Conservation (phyloP, 768 basidiomycete species). For the Leccinum longicurvipes region DNA sequence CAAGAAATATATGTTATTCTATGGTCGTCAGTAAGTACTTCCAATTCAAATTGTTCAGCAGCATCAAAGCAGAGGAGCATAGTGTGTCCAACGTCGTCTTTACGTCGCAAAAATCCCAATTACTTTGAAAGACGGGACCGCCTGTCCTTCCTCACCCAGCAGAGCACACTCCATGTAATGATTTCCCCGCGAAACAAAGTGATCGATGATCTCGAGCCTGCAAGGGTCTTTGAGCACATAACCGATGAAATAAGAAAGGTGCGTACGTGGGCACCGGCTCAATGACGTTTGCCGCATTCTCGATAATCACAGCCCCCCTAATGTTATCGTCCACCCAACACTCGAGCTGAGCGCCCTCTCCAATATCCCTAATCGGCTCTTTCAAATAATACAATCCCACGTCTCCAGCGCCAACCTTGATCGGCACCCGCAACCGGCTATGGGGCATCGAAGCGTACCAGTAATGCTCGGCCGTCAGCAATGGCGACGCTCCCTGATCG, state of each 20-base stretch:
- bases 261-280: constrained; percentile 68
- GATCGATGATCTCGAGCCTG: constrained; percentile 86
- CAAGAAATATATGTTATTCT: not conserved
- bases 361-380: constrained; percentile 58
- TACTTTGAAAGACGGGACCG: constrained; percentile 82
- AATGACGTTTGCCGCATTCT: constrained; percentile 68
- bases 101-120: constrained; percentile 86
- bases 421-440: constrained; percentile 76
- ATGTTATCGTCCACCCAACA: constrained; percentile 99
- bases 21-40: not conserved
- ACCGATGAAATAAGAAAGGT: not conserved
- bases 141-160: constrained; percentile 81
- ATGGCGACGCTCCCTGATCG: constrained; percentile 39
- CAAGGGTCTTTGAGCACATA: constrained; percentile 2
- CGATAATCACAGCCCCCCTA: constrained; percentile 67
- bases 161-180: constrained; percentile 93
- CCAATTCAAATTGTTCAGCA: not conserved
- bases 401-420: constrained; percentile 85
- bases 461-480: constrained; percentile 73
- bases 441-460: constrained; percentile 90
- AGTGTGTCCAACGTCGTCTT: not conserved
- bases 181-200: constrained; percentile 76
- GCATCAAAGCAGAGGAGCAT: not conserved
- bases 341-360: constrained; percentile 67
- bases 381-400: constrained; percentile 87